Evolutionary conservation across 2,329 filamentous ascomycete species (phyloP).

Genomic region (Keithomyces neogunnii): DNA sequence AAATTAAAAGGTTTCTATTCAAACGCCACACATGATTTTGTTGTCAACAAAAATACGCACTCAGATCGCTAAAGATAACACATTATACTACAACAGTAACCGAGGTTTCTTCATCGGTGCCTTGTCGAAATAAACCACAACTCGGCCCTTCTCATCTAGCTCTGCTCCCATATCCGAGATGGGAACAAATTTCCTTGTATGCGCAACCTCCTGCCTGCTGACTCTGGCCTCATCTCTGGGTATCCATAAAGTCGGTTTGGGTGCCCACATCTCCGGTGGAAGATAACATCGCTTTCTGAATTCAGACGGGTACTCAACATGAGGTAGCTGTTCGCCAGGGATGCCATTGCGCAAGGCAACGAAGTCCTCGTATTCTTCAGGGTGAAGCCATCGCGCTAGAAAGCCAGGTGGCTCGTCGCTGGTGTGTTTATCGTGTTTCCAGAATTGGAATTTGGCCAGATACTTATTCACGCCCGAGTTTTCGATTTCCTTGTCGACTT

Average conservation of each 20-base stretch:
- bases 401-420: slow-evolving; percentile 35
- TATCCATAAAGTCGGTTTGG: slow-evolving; percentile 71
- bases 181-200: slow-evolving; percentile 61
- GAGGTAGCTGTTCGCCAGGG: slow-evolving; percentile 40
- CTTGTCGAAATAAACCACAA: slow-evolving; percentile 27
- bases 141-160: slow-evolving; percentile 24
- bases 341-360: slow-evolving; percentile 60
- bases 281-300: slow-evolving; percentile 51
- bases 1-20: too few species aligned
- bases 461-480: slow-evolving; percentile 19
- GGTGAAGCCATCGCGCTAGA: slow-evolving; percentile 63
- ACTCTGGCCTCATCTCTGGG: slow-evolving; percentile 68
- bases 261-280: slow-evolving; percentile 53
- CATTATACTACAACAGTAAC: slow-evolving; percentile 27
- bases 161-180: slow-evolving; percentile 56
- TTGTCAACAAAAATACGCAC: background rate
- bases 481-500: slow-evolving; percentile 16
- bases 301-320: slow-evolving; percentile 39
- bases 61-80: background rate
- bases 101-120: slow-evolving; percentile 27
- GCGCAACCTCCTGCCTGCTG: slow-evolving; percentile 66
- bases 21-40: too few species aligned
- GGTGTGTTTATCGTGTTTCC: slow-evolving; percentile 16
- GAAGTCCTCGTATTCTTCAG: slow-evolving; percentile 70
- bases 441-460: slow-evolving; percentile 18